Evolutionary conservation across 768 basidiomycete genomes (phyloP).

Genomic region (Tulasnella sp.): DNA sequence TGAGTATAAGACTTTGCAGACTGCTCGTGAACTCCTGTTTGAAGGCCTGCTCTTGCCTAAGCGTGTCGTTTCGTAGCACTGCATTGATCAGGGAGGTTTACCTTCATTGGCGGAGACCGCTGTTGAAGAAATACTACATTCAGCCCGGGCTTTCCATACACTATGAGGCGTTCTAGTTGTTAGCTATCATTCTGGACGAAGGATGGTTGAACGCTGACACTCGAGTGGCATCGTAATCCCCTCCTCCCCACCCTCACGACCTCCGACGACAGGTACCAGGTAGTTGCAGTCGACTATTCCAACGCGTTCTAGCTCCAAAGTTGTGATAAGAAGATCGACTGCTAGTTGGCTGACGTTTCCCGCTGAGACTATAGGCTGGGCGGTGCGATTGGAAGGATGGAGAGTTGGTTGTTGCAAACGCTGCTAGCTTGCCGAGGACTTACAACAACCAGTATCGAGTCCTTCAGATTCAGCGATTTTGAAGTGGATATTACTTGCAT

Average conservation of each 20-base stretch:
- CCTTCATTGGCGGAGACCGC: slow-evolving; percentile 68
- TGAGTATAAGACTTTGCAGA: slow-evolving; percentile 45
- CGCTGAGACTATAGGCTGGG: slow-evolving; percentile 60
- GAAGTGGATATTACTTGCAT: neutral
- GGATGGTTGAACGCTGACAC: slow-evolving; percentile 36
- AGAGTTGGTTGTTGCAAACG: no score
- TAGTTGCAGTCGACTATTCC: slow-evolving; percentile 53
- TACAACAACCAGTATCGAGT: neutral
- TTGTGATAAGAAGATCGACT: slow-evolving; percentile 59
- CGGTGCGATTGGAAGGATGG: neutral
- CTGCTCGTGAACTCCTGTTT: slow-evolving; percentile 56
- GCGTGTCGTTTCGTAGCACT: no score
- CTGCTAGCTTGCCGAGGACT: no score
- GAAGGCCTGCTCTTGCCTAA: slow-evolving; percentile 37
- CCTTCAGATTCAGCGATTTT: neutral
- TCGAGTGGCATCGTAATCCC: slow-evolving; percentile 69
- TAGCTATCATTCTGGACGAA: slow-evolving; percentile 7
- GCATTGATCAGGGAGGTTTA: slow-evolving; percentile 21
- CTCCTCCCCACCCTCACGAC: slow-evolving; percentile 43
- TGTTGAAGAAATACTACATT: slow-evolving; percentile 62
- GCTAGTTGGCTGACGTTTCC: slow-evolving; percentile 77
- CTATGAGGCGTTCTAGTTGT: slow-evolving; percentile 26
- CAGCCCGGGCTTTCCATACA: slow-evolving; percentile 45
- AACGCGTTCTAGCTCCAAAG: slow-evolving; percentile 45
- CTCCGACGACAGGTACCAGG: slow-evolving; percentile 61